Evolutionary conservation across 1,284 basidiomycete genomes (phyloP), one percentile per base, ranked within the genome.

Genomic region (Cryptococcus hybrid): DNA sequence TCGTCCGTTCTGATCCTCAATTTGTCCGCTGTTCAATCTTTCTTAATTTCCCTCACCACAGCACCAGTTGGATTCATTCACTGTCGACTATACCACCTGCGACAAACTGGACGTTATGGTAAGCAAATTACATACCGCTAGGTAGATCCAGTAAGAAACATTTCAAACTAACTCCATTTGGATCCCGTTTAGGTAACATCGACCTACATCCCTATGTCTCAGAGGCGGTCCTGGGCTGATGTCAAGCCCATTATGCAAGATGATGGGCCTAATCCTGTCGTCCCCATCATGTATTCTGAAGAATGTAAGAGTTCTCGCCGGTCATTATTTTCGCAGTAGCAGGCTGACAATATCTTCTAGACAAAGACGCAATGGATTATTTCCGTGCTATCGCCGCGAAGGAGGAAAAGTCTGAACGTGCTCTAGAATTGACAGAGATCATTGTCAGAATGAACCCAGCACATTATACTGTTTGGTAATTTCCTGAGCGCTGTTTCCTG

Each of bases 391-490:
- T 96, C 57, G 82, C 90, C 45, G 85, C 86, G 64, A 78, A 80
- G 0, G 85, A 84, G 5, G 93, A 96, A 79, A 85, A 85, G 77
- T 90, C 86, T 61, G 78, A 83, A 39, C 83, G 93, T 39, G 91
- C 88, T 5, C 84, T 97, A 47, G 84, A 87, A 63, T 82, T 97
- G 49, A 97, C 93, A 0, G 88, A 93, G 76, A 81, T 80, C 49
- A 85, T 96, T 66, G 92, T 97, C 62, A 82, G 86, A 36, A 80
- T 88, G 78, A 96, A 96, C 73, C 90, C 92, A 5, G 90, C 90
- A 2, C 94, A 96, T 73, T 97, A 96, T 72, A 89, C 92, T 50
- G 91, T 92, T 62, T 97, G 93, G 93, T 93, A 55, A 35, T 78
- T 58, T 24, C 24, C 15, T 1, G 8, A 12, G 6, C 18, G 24